Base-by-base conservation (phyloP, 495 filamentous ascomycete genomes). In the Penicillium verhagenii region DNA sequence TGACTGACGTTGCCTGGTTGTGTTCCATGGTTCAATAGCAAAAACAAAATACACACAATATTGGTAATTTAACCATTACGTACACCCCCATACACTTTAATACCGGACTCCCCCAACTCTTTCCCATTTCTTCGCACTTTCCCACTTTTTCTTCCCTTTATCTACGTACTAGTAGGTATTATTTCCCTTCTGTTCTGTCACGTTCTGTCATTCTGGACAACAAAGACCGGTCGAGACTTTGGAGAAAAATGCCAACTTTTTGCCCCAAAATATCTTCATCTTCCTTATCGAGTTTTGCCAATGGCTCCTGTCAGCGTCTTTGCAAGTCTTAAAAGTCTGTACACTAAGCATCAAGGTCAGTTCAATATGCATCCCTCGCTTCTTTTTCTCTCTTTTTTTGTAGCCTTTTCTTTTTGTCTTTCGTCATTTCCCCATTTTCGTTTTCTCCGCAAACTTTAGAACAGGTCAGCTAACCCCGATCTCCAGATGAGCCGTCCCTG, bases 401-500 rank as follows among this genome's bases (percentile, higher is more conserved):
- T n/a, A n/a, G n/a, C n/a, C n/a, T n/a, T n/a, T n/a, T n/a, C n/a
- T n/a, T n/a, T n/a, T n/a, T n/a, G n/a, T n/a, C n/a, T n/a, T n/a
- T n/a, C n/a, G n/a, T n/a, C n/a, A 31, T 23, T 45, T 35, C 19
- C 9, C 46, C 14, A 29, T 44, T 45, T 25, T 45, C 28, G 18
- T n/a, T 24, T 39, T 39, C 21, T 45, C 11, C 19, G 18, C 39
- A 43, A 43, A 23, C 23, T 45, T 45, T 14, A 25, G 23, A 45
- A n/a, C 42, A 28, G 24, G 46, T 28, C 23, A 54, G 18, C 44
- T 21, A 26, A 50, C 26, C 9, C 19, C 51, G 35, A n/a, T n/a
- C n/a, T 7, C 52, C 47, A 74, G 70, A 71, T 61, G 70, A 72
- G 54, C 82, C 82, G 23, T 69, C 76, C 33, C 70, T 85, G 40